phyloP scores from a whole-genome alignment of 352 stramenopile genomes.

The Pythium rishiriense region DNA sequence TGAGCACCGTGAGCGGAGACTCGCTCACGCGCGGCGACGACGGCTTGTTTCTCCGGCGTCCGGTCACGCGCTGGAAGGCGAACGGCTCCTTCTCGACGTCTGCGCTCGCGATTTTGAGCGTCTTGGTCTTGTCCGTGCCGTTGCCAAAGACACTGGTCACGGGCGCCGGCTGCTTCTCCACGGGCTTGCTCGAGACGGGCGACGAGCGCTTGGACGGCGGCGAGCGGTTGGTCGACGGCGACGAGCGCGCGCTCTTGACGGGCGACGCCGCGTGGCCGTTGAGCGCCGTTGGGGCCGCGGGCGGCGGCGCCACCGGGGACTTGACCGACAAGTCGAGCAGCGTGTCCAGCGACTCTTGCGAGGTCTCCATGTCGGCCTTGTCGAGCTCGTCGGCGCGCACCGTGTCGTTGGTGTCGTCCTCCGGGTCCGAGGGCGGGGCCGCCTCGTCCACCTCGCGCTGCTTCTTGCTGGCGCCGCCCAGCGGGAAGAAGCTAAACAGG shows the following conservation, averaged over 20 bases:
- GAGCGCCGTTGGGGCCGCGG: neutral
- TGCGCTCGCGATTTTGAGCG: conserved; percentile 19
- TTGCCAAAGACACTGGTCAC: conserved; percentile 18
- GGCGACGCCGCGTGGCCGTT: conserved; percentile 21
- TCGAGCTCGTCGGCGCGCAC: conserved; percentile 32
- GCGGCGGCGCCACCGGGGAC: neutral
- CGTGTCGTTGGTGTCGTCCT: too few species aligned
- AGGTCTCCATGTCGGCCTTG: conserved; percentile 23
- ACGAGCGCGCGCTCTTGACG: conserved; percentile 17
- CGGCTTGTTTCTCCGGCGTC: conserved; percentile 30
- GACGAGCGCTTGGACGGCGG: conserved; percentile 16
- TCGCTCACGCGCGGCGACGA: conserved; percentile 21
- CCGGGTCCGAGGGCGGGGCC: conserved; percentile 24
- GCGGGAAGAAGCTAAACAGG: conserved; percentile 63
- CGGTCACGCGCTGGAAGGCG: conserved; percentile 19
- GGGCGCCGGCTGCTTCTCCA: conserved; percentile 5
- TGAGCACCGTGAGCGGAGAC: conserved; percentile 61
- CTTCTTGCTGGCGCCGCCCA: conserved; percentile 34
- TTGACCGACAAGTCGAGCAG: conserved; percentile 23
- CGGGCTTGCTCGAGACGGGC: conserved; percentile 5
- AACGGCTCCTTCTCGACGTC: conserved; percentile 14
- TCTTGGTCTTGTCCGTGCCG: conserved; percentile 24
- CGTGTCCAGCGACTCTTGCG: conserved; percentile 20
- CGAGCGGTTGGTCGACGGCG: conserved; percentile 1
- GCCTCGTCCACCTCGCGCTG: conserved; percentile 24